phyloP scores from a whole-genome alignment of 176 grass and related monocot genomes.

The Zoysia pacifica region DNA sequence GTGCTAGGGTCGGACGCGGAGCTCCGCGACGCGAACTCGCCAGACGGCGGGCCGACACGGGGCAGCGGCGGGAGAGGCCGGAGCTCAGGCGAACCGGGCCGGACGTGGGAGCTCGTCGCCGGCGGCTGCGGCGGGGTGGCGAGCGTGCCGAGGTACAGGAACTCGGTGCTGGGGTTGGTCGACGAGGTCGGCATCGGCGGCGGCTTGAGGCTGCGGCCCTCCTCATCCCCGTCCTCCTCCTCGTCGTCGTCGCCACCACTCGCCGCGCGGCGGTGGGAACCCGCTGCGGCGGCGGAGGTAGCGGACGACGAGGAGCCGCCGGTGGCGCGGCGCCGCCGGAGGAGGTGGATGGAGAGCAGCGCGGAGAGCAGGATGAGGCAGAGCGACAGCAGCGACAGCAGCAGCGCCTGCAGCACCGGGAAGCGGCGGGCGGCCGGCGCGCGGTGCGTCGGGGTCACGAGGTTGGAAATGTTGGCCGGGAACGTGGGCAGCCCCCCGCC shows the following conservation, averaged over 20 bases:
- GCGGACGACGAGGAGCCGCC: neutral
- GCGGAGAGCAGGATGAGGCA: slow-evolving; percentile 49
- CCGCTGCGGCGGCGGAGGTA: neutral
- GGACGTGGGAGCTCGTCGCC: neutral
- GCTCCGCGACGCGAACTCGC: slow-evolving; percentile 53
- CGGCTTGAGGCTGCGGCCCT: slow-evolving; percentile 57
- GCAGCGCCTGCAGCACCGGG: slow-evolving; percentile 53
- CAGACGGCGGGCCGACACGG: slow-evolving; percentile 42
- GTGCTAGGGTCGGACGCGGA: slow-evolving; percentile 38
- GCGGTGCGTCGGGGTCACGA: slow-evolving; percentile 33
- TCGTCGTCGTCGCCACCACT: neutral
- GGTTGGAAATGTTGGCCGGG: slow-evolving; percentile 58
- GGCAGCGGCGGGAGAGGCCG: slow-evolving; percentile 63
- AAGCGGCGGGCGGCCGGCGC: neutral
- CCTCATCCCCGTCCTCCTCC: slow-evolving; percentile 34
- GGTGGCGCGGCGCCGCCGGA: slow-evolving; percentile 40
- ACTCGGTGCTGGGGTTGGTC: slow-evolving; percentile 58
- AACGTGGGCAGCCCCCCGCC: slow-evolving; percentile 38
- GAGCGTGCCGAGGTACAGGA: slow-evolving; percentile 65
- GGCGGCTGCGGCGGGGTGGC: slow-evolving; percentile 35
- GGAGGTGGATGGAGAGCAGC: slow-evolving; percentile 51
- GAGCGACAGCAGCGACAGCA: slow-evolving; percentile 49
- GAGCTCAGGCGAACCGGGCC: slow-evolving; percentile 57
- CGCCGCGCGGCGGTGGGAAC: neutral
- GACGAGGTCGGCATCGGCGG: slow-evolving; percentile 62